Conservation (phyloP, 352 stramenopile species). For the Phytophthora niederhauseri region DNA sequence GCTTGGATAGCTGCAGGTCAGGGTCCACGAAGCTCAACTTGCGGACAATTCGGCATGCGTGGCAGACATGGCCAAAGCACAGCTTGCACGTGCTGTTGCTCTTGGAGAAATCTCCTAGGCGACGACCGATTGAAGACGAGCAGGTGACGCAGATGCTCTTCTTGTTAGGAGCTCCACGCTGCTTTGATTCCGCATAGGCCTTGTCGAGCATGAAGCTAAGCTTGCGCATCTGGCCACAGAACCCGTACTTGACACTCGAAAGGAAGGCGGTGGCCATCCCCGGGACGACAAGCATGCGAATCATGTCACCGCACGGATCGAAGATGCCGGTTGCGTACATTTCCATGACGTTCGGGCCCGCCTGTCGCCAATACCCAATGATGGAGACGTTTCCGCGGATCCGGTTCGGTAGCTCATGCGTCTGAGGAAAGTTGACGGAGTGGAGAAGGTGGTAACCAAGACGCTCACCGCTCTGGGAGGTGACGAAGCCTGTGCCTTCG, state of each 20-base stretch:
- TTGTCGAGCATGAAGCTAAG: slow-evolving; percentile 35
- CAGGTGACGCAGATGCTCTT: slow-evolving; percentile 28
- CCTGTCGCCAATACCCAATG: slow-evolving; percentile 40
- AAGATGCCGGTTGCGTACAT: slow-evolving; percentile 38
- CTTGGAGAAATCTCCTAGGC: slow-evolving; percentile 23
- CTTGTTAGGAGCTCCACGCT: slow-evolving; percentile 16
- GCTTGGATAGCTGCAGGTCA: slow-evolving; percentile 32
- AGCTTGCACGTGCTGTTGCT: slow-evolving; percentile 28
- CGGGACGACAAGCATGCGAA: slow-evolving; percentile 27
- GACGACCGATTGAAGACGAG: slow-evolving; percentile 5
- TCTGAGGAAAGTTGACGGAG: slow-evolving; percentile 39
- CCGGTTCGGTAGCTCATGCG: slow-evolving; percentile 30
- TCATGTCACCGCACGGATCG: slow-evolving; percentile 29
- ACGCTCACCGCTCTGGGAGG: slow-evolving; percentile 30
- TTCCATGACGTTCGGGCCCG: slow-evolving; percentile 27
- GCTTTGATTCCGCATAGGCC: slow-evolving; percentile 17
- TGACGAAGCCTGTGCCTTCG: slow-evolving; percentile 35
- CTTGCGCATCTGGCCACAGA: slow-evolving; percentile 34
- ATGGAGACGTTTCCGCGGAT: slow-evolving; percentile 42
- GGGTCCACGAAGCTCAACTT: slow-evolving; percentile 43
- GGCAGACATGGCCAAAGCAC: slow-evolving; percentile 36
- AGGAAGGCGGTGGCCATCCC: slow-evolving; percentile 29
- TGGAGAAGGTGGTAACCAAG: slow-evolving; percentile 46
- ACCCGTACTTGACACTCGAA: slow-evolving; percentile 27
- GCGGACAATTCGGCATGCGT: slow-evolving; percentile 29